These are phyloP conservation scores for Microbotryum intermedium DNA, from an alignment of 1,284 basidiomycete species.

Conservation along the genomic window DNA sequence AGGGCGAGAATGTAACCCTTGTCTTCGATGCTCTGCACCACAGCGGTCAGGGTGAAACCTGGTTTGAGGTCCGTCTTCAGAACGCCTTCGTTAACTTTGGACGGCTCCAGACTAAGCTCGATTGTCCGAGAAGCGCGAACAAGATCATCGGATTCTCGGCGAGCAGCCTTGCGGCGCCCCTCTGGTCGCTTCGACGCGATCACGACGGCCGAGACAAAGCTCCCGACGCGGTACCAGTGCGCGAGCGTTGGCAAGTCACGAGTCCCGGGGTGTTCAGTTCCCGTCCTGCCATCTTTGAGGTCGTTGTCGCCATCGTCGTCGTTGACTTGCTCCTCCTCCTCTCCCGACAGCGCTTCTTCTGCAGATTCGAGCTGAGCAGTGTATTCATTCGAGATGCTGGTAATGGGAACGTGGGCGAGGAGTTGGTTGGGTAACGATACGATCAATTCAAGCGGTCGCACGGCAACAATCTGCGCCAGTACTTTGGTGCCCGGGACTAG, in stretches of 20 bases:
- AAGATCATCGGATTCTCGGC: slow-evolving; percentile 49
- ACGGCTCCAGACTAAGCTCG: slow-evolving; percentile 80
- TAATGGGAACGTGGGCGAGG: slow-evolving; percentile 89
- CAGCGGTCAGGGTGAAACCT: slow-evolving; percentile 66
- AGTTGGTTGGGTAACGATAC: slow-evolving; percentile 93
- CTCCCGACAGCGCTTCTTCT: slow-evolving; percentile 42
- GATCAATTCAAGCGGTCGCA: slow-evolving; percentile 83
- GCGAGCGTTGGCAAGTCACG: not conserved
- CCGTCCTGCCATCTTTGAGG: no score
- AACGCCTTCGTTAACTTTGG: slow-evolving; percentile 75
- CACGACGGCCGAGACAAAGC: slow-evolving; percentile 77
- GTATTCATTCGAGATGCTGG: slow-evolving; percentile 77
- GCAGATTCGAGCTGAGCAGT: slow-evolving; percentile 59
- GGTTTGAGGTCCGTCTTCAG: slow-evolving; percentile 64
- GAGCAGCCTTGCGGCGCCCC: slow-evolving; percentile 16
- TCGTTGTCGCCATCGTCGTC: slow-evolving; percentile 30
- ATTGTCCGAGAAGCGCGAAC: slow-evolving; percentile 64
- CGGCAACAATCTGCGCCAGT: slow-evolving; percentile 72
- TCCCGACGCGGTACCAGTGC: slow-evolving; percentile 62
- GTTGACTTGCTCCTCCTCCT: slow-evolving; percentile 41
- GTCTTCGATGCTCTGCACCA: slow-evolving; percentile 69
- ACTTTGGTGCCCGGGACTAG: slow-evolving; percentile 76
- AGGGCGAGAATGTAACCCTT: slow-evolving; percentile 89
- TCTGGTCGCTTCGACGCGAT: slow-evolving; percentile 41
- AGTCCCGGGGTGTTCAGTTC: slow-evolving; percentile 1